phyloP scores from a whole-genome alignment of 371 early-diverging fungal genomes.

The Circinella umbellata region DNA sequence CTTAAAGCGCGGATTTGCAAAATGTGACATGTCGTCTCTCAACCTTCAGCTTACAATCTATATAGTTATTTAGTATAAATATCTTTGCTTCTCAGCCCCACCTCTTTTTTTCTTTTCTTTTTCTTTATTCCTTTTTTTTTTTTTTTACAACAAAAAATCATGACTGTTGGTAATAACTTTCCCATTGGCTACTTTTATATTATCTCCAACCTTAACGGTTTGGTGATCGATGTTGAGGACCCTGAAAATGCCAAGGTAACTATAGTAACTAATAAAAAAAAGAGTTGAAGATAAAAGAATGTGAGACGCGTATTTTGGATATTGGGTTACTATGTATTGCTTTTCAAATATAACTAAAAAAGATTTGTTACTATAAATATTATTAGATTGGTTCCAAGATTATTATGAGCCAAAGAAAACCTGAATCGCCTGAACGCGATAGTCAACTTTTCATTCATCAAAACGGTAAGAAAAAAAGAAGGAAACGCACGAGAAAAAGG shows the following conservation, averaged over 20 bases:
- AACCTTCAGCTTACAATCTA: too few relatives aligned
- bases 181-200: slow-evolving; percentile 36
- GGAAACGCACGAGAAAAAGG: too few relatives aligned
- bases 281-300: too few relatives aligned
- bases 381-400: slow-evolving; percentile 22
- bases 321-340: too few relatives aligned
- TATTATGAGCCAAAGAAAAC: slow-evolving; percentile 10
- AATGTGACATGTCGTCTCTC: too few relatives aligned
- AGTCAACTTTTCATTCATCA: slow-evolving; percentile 24
- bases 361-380: too few relatives aligned
- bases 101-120: slow-evolving; percentile 9
- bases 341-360: too few relatives aligned
- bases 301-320: too few relatives aligned
- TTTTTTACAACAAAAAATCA: slow-evolving; percentile 8
- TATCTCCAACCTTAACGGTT: slow-evolving; percentile 25
- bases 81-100: background rate
- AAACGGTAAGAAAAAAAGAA: slow-evolving; percentile 26
- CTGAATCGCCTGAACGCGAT: slow-evolving; percentile 24
- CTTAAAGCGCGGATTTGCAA: too few relatives aligned
- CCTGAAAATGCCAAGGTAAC: slow-evolving; percentile 27
- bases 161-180: slow-evolving; percentile 33
- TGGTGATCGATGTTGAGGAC: slow-evolving; percentile 32
- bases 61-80: background rate
- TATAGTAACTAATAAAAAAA: slow-evolving; percentile 13
- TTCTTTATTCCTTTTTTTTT: background rate